Evolutionary conservation across 2,329 filamentous ascomycete species (phyloP).

Genomic region (Cercospora sp.): DNA sequence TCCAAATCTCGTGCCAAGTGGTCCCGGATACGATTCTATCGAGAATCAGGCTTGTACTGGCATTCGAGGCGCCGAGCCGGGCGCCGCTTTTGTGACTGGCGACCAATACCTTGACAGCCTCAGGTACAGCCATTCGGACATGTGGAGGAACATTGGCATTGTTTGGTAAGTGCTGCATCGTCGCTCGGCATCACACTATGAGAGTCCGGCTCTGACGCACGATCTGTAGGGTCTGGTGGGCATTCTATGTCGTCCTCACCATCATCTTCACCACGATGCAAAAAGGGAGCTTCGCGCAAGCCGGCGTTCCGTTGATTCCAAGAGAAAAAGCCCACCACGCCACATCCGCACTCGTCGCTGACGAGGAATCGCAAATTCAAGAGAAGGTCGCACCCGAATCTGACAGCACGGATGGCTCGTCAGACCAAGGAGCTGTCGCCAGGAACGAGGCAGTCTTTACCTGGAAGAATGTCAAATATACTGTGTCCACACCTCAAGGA

Average conservation of each 20-base stretch:
- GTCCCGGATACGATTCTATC: slow-evolving; percentile 39
- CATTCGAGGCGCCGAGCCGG: slow-evolving; percentile 58
- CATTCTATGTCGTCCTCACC: slow-evolving; percentile 58
- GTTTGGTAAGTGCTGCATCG: slow-evolving; percentile 44
- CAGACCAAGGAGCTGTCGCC: slow-evolving; percentile 43
- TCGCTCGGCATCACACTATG: too few relatives aligned
- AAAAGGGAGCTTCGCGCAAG: slow-evolving; percentile 41
- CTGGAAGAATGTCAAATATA: slow-evolving; percentile 82
- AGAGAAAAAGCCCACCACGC: slow-evolving; percentile 54
- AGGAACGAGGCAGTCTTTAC: slow-evolving; percentile 68
- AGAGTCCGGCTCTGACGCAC: background rate
- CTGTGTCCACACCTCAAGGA: slow-evolving; percentile 53
- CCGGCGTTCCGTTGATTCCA: slow-evolving; percentile 56
- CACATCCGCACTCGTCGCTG: slow-evolving; percentile 21
- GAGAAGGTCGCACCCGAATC: slow-evolving; percentile 8
- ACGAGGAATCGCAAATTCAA: slow-evolving; percentile 20
- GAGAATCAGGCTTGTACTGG: slow-evolving; percentile 41
- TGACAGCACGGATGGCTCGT: slow-evolving; percentile 31
- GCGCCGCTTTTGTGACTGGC: slow-evolving; percentile 57
- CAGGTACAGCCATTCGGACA: slow-evolving; percentile 44
- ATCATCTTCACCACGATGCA: slow-evolving; percentile 59
- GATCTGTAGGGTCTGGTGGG: slow-evolving; percentile 55
- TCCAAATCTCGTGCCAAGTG: slow-evolving; percentile 41
- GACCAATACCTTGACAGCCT: slow-evolving; percentile 60
- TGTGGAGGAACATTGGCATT: slow-evolving; percentile 64